Evolutionary conservation across 2,329 filamentous ascomycete genomes (phyloP).

Genomic region (Diaporthe citri): DNA sequence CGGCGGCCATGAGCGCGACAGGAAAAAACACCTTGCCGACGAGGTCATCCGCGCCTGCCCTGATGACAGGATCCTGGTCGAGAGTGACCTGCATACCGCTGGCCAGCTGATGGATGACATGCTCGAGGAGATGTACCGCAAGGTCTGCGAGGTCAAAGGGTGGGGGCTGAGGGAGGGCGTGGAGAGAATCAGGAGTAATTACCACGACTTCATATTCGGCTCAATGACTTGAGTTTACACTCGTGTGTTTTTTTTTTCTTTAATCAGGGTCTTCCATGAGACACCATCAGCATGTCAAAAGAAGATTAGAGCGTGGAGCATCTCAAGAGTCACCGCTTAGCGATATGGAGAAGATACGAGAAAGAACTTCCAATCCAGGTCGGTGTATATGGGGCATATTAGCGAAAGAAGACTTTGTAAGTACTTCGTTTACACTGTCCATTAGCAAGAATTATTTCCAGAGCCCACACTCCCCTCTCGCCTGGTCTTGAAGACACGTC

Average conservation of each 20-base stretch:
- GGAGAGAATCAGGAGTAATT: conserved; percentile 77
- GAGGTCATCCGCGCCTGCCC: conserved; percentile 78
- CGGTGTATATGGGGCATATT: not conserved
- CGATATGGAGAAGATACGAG: not conserved
- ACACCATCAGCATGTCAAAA: no score
- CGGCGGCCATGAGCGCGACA: conserved; percentile 55
- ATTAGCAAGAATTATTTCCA: no score
- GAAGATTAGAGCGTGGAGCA: not conserved
- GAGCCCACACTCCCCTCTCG: not conserved
- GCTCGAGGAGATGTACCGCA: conserved; percentile 81
- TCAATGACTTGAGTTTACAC: conserved; percentile 36
- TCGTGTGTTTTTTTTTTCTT: no score
- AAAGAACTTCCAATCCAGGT: not conserved
- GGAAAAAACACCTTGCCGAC: conserved; percentile 61
- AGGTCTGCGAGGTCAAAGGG: conserved; percentile 81
- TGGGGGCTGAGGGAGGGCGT: conserved; percentile 84
- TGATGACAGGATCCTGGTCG: conserved; percentile 82
- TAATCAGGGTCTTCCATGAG: not conserved
- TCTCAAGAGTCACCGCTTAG: not conserved
- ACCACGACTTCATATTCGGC: conserved; percentile 81
- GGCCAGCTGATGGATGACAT: conserved; percentile 83
- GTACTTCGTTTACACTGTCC: not conserved
- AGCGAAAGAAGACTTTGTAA: not conserved
- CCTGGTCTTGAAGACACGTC: not conserved
- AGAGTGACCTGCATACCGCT: conserved; percentile 90